A percentile compares a stretch with the other conserved stretches of the same genome.
Conservation (phyloP, 345 rosid genomes). For the Corchorus olitorius region DNA sequence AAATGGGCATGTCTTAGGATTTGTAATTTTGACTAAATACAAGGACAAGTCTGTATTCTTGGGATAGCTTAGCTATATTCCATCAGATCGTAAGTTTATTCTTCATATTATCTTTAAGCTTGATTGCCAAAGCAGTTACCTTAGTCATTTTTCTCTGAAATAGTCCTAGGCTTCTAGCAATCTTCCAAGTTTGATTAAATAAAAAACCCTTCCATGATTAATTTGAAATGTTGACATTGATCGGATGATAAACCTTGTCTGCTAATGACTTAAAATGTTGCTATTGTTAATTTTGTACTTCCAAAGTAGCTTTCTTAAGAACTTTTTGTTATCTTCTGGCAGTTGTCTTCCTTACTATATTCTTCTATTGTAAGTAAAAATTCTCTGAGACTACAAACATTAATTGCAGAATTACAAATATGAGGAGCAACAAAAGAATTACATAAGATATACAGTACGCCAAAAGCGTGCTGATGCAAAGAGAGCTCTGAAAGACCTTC, state of each 20-base stretch:
- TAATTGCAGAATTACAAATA: conserved; percentile 41
- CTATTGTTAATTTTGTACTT: background rate
- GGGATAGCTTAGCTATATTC: background rate
- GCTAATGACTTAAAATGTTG: background rate
- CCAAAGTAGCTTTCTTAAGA: background rate
- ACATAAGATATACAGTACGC: conserved; percentile 44
- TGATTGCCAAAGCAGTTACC: background rate
- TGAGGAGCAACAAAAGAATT: too few species aligned
- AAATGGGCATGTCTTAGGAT: background rate
- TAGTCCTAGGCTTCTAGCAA: too few species aligned
- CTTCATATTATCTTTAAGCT: background rate
- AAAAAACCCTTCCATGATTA: background rate
- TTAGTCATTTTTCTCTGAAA: background rate
- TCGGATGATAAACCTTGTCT: background rate
- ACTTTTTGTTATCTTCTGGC: background rate
- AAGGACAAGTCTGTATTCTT: background rate
- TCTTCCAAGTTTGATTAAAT: background rate
- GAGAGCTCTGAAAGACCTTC: conserved; percentile 52
- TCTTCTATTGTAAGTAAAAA: background rate
- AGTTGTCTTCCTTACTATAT: background rate
- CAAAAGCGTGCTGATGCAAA: conserved; percentile 61
- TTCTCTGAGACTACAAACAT: conserved; percentile 24
- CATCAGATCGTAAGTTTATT: background rate
- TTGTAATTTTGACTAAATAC: conserved; percentile 2
- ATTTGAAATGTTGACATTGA: background rate